Base-by-base conservation (phyloP, 164 flowering plant species). In the Akebia trifoliata region DNA sequence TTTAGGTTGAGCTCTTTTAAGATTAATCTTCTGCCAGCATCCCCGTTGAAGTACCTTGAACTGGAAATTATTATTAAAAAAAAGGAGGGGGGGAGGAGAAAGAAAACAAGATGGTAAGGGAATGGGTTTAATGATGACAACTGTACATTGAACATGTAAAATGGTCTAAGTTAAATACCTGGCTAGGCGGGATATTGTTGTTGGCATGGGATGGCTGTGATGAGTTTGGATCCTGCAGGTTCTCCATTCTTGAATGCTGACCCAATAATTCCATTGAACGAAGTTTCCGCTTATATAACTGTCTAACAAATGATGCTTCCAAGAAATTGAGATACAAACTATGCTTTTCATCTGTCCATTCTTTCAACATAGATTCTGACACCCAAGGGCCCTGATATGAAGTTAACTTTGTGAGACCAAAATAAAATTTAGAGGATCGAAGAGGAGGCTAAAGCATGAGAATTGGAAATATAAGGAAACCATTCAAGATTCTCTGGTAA, bases 291-390 rank as follows among this genome's bases (percentile, higher is more conserved):
- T 63, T 56, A 22, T 72, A 43, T 30, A 90, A 61, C 50, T 85
- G 81, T 49, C 76, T 62, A 4, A 84, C 90, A 64, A 87, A 90
- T 4, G 91, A 81, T 31, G 89, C 76, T 72, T 90, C 97, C 74
- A 90, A 85, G 55, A 83, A 84, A 56, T 80, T 78, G 48, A 90
- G 87, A 62, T 81, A 90, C 65, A 77, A 60, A 37, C 77, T 75
- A 67, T 90, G 97, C 74, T 87, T 90, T 87, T 90, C 91, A 65
- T 90, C 77, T n/a, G 95, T 90, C 95, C 95, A 90, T 57, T 82
- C 81, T 15, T 72, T 70, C 24, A 62, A 37, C 36, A 17, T 12
- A 26, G 76, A 31, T 26, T 81, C 76, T 20, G 55, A 59, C 37
- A 29, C 50, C 29, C 53, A 68, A 53, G 50, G 56, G 15, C 63